Percentiles rank a stretch among this genome's conserved stretches.
Evolutionary conservation across 805 yeast genomes (phyloP).

Genomic region (Pichia sporocuriosa): DNA sequence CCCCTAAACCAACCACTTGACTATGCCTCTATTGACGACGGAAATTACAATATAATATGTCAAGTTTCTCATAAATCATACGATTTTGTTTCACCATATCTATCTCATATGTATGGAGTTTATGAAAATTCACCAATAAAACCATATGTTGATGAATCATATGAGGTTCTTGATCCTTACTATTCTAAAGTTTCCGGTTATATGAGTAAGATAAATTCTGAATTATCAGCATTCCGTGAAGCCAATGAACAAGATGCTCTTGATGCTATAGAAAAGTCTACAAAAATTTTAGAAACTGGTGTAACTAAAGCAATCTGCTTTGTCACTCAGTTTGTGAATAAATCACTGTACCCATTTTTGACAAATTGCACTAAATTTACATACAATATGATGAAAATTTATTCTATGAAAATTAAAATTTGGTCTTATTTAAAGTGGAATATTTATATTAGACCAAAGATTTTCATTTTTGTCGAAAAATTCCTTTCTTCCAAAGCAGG

Average conservation of each 20-base stretch:
- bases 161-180: not conserved
- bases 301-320: not conserved
- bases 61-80: constrained; percentile 2
- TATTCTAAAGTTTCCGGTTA: not conserved
- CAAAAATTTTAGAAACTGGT: too few relatives aligned
- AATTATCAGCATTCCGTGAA: constrained; percentile 4
- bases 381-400: constrained; percentile 6
- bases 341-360: constrained; percentile 16
- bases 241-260: constrained; percentile 6
- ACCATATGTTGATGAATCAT: constrained; percentile 5
- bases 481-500: constrained; percentile 19
- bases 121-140: constrained; percentile 5
- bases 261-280: constrained; percentile 1
- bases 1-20: not conserved
- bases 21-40: not conserved
- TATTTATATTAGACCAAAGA: constrained; percentile 19
- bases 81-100: constrained; percentile 2
- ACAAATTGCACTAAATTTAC: not conserved
- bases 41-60: constrained; percentile 8
- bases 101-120: not conserved
- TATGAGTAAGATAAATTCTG: not conserved
- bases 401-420: constrained; percentile 10
- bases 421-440: constrained; percentile 17
- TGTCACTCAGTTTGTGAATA: not conserved
- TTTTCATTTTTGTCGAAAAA: constrained; percentile 10